A percentile compares a stretch with the other conserved stretches of the same genome.
These are phyloP conservation scores for Volvox carteri DNA, from an alignment of 163 green algal species.

Conservation along the genomic window DNA sequence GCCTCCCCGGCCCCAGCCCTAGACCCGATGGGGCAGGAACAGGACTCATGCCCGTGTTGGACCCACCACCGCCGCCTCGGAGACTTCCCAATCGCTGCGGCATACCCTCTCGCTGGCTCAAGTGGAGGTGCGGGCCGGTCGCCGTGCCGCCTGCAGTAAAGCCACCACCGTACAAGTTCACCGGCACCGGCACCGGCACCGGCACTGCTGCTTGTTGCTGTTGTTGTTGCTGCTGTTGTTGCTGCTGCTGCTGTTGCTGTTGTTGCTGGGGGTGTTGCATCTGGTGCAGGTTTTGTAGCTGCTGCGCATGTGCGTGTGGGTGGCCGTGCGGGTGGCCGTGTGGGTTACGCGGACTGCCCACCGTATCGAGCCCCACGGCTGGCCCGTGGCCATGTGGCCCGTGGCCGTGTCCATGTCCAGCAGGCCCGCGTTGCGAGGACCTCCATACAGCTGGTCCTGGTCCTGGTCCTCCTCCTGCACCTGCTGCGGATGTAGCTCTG, in stretches of 20 bases:
- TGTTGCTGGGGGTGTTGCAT: not conserved
- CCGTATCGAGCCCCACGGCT: not conserved
- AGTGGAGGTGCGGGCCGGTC: not conserved
- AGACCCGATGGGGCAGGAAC: not conserved
- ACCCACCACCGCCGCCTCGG: not conserved
- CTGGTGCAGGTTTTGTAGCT: not conserved
- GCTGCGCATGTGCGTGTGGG: not conserved
- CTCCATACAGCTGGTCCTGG: not conserved
- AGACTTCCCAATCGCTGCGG: not conserved
- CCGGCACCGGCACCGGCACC: too few species aligned
- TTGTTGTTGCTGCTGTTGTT: not conserved
- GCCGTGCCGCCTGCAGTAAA: not conserved
- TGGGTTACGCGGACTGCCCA: not conserved
- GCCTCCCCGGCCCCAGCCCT: not conserved
- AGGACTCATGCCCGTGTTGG: constrained; percentile 1
- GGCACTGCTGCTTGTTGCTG: not conserved
- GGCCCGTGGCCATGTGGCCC: not conserved
- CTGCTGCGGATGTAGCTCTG: not conserved
- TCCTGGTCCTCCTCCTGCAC: not conserved
- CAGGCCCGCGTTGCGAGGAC: not conserved
- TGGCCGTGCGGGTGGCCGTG: not conserved
- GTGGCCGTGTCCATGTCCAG: too few species aligned
- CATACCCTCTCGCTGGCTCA: not conserved
- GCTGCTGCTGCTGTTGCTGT: constrained; percentile 5
- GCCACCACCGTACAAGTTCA: not conserved